Evolutionary conservation across 2,329 filamentous ascomycete genomes (phyloP).

Genomic region (Kalaharituber pfeilii): DNA sequence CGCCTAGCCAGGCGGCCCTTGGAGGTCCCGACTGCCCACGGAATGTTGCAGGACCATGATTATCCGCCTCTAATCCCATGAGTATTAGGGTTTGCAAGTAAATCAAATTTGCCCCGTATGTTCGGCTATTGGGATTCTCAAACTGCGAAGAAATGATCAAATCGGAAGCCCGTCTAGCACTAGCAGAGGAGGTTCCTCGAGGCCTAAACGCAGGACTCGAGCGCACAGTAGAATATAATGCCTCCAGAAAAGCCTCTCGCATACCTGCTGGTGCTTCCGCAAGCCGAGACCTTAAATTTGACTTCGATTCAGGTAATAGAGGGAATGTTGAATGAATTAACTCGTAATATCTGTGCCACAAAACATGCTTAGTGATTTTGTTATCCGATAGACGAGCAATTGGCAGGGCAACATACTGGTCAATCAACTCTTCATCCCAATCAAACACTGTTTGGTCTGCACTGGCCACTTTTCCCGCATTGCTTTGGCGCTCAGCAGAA

Average conservation of each 20-base stretch:
- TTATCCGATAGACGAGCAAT: neutral
- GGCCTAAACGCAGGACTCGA: conserved; percentile 32
- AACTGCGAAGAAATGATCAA: conserved; percentile 31
- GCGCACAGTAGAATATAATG: conserved; percentile 42
- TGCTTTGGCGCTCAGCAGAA: conserved; percentile 22
- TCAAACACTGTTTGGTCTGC: conserved; percentile 25
- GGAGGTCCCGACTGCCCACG: conserved; percentile 33
- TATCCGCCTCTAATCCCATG: conserved; percentile 48
- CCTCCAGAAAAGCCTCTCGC: conserved; percentile 46
- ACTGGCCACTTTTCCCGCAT: conserved; percentile 20
- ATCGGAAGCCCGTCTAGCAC: conserved; percentile 30
- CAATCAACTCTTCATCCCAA: conserved; percentile 32
- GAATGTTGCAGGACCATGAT: conserved; percentile 33
- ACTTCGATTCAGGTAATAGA: conserved; percentile 42
- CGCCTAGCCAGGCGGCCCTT: conserved; percentile 41
- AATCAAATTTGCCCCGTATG: conserved; percentile 32
- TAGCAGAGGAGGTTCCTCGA: conserved; percentile 25
- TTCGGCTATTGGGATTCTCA: conserved; percentile 29
- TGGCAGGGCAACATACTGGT: conserved; percentile 26
- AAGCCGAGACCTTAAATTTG: conserved; percentile 39
- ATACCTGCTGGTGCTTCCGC: conserved; percentile 39
- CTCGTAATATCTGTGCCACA: conserved; percentile 38
- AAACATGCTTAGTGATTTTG: conserved; percentile 15
- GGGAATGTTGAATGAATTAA: conserved; percentile 51
- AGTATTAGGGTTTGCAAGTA: conserved; percentile 51